A percentile compares a stretch with the other conserved stretches of the same genome.
phyloP scores from a whole-genome alignment of 2,329 filamentous ascomycete species.

The Amphichorda felina region DNA sequence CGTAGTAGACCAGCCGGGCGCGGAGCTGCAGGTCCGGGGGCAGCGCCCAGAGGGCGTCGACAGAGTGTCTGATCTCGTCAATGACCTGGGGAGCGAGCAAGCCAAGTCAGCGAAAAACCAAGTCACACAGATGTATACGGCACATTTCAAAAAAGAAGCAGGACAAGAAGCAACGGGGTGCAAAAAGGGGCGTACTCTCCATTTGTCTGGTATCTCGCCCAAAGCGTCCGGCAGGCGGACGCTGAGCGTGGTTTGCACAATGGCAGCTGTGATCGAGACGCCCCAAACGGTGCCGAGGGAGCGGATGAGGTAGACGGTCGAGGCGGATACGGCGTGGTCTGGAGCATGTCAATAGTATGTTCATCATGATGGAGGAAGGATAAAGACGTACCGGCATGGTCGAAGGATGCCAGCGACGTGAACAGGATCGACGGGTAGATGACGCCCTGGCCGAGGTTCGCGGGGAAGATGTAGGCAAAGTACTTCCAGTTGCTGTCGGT shows the following conservation, averaged over 20 bases:
- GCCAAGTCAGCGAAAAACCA: too few species aligned
- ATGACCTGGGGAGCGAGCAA: conserved; percentile 34
- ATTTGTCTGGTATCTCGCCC: conserved; percentile 43
- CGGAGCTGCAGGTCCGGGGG: conserved; percentile 43
- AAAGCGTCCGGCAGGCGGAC: conserved; percentile 39
- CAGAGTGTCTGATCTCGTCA: conserved; percentile 48
- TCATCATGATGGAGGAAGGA: neutral
- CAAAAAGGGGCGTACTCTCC: conserved; percentile 32
- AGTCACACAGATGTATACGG: too few species aligned
- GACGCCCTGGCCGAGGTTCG: conserved; percentile 48
- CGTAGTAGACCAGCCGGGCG: conserved; percentile 47
- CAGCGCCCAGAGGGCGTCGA: conserved; percentile 39
- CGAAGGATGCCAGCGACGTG: conserved; percentile 49
- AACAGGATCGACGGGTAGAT: conserved; percentile 47
- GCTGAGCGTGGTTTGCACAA: conserved; percentile 50
- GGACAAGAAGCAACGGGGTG: conserved; percentile 4
- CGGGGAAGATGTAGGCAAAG: conserved; percentile 42
- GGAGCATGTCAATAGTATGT: too few species aligned
- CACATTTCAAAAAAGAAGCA: too few species aligned
- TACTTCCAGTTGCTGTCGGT: conserved; percentile 42
- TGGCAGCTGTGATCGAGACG: conserved; percentile 48
- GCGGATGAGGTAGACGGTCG: conserved; percentile 51
- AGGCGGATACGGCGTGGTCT: conserved; percentile 53
- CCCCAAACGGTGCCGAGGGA: conserved; percentile 54
- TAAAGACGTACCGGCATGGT: conserved; percentile 39